These are phyloP conservation scores for Alisma plantagoaquatica DNA, from an alignment of 106 monocot genomes.

Conservation along the genomic window DNA sequence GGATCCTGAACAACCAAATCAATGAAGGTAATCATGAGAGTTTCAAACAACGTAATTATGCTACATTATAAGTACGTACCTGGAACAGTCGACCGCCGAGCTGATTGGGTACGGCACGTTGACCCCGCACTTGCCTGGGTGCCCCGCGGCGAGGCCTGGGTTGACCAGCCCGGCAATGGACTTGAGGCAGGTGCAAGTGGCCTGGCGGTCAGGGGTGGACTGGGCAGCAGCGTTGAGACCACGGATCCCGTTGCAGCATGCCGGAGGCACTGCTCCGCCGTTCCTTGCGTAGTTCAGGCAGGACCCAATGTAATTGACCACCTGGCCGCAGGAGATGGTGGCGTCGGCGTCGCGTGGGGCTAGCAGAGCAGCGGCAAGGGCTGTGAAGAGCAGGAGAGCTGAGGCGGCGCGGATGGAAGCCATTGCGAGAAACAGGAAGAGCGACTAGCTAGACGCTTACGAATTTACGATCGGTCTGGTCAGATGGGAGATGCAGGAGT, in stretches of 20 bases:
- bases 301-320: neutral
- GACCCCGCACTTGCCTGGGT: conserved; percentile 22
- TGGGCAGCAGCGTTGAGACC: conserved; percentile 8
- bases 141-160: conserved; percentile 1
- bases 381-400: no score
- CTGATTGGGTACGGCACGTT: conserved; percentile 23
- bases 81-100: conserved; percentile 23
- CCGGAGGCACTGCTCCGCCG: neutral
- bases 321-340: conserved; percentile 6
- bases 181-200: conserved; percentile 29
- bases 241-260: conserved; percentile 26
- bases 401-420: no score
- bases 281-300: neutral
- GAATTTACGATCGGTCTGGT: no score
- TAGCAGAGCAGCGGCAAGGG: no score
- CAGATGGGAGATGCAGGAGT: no score
- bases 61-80: no score
- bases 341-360: neutral
- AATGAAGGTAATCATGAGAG: no score
- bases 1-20: no score
- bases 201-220: conserved; percentile 25
- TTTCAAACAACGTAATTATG: no score
- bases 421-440: no score
- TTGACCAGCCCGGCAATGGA: neutral
- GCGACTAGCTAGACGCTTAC: no score